These are phyloP conservation scores for Ceraceosorus guamensis DNA, from an alignment of 1,284 basidiomycete genomes.

Conservation along the genomic window DNA sequence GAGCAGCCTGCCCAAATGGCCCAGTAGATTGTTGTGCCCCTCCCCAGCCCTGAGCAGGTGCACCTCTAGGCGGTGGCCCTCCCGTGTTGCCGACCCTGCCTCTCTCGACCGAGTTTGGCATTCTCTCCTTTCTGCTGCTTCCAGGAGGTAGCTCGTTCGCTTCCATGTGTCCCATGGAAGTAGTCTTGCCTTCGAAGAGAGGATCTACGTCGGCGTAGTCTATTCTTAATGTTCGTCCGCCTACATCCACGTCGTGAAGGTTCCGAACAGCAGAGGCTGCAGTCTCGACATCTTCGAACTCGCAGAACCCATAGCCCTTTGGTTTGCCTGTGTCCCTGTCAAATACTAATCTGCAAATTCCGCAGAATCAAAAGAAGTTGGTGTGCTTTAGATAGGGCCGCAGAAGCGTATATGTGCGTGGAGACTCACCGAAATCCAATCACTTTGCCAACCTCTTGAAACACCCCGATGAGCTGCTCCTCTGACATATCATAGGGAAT, in stretches of 20 bases:
- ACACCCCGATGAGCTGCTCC: slow-evolving; percentile 45
- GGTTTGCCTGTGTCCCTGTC: slow-evolving; percentile 92
- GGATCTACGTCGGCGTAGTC: slow-evolving; percentile 58
- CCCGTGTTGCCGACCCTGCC: slow-evolving; percentile 14
- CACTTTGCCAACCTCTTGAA: slow-evolving; percentile 44
- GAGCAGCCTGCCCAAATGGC: no score
- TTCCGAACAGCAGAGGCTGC: slow-evolving; percentile 76
- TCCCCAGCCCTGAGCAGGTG: slow-evolving; percentile 10
- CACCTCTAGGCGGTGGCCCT: slow-evolving; percentile 12
- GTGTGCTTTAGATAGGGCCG: background rate
- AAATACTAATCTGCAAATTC: slow-evolving; percentile 57
- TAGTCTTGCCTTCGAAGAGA: slow-evolving; percentile 33
- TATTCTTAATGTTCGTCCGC: slow-evolving; percentile 73
- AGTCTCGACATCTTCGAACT: slow-evolving; percentile 92
- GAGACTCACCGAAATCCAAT: slow-evolving; percentile 28
- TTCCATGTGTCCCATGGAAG: slow-evolving; percentile 32
- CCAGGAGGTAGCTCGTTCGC: slow-evolving; percentile 14
- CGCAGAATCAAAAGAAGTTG: no score
- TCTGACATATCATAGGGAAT: slow-evolving; percentile 48
- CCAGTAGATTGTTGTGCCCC: slow-evolving; percentile 51
- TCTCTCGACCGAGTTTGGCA: background rate
- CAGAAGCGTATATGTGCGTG: background rate
- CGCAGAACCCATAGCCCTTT: slow-evolving; percentile 94
- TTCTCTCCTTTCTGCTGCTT: slow-evolving; percentile 20
- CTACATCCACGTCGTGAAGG: slow-evolving; percentile 69